Conservation (phyloP, 2,329 filamentous ascomycete genomes). For the Cordyceps fumosorosea region DNA sequence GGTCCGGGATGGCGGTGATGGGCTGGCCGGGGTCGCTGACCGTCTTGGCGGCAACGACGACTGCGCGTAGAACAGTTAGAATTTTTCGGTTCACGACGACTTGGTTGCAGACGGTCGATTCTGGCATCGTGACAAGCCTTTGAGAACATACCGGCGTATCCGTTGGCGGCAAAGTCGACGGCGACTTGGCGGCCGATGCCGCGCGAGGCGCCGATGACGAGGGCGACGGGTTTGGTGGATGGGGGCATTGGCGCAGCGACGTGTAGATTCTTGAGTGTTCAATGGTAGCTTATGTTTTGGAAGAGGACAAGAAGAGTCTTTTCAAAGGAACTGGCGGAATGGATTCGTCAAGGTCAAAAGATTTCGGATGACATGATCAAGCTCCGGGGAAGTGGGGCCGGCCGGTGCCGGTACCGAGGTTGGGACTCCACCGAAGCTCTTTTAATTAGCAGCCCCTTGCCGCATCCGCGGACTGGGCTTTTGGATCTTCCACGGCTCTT, state of each 20-base stretch:
- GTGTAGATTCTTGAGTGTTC: background rate
- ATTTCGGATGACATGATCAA: conserved; percentile 7
- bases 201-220: conserved; percentile 69
- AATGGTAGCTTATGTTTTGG: no score
- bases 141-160: conserved; percentile 56
- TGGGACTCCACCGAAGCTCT: background rate
- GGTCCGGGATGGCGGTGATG: conserved; percentile 63
- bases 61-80: conserved; percentile 31
- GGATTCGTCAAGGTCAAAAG: background rate
- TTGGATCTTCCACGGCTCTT: no score
- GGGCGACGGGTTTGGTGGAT: conserved; percentile 48
- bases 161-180: conserved; percentile 64
- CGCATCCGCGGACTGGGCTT: background rate
- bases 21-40: conserved; percentile 54
- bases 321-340: background rate
- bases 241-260: conserved; percentile 15
- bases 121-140: background rate
- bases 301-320: no score
- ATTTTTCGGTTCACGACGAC: no score
- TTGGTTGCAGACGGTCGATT: no score
- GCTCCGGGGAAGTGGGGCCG: conserved; percentile 11
- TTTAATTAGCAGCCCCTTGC: no score
- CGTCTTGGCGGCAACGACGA: conserved; percentile 72
- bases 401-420: conserved; percentile 10
- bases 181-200: conserved; percentile 78